Evolutionary conservation across 805 yeast species (phyloP).

Genomic region (Torulaspora gathmanii): DNA sequence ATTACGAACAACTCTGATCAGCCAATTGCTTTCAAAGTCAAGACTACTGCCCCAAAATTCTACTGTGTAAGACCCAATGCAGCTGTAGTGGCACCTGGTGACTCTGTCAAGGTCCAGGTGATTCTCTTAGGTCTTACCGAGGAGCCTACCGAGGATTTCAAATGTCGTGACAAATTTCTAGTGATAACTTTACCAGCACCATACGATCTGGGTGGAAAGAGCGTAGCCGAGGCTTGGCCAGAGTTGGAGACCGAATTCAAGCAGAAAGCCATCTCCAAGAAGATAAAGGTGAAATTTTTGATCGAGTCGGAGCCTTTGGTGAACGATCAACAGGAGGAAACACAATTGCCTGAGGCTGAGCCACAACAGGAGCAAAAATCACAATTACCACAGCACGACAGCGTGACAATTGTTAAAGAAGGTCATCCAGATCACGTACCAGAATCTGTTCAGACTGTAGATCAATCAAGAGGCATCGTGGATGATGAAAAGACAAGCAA

Average conservation of each 20-base stretch:
- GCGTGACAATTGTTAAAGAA: slow-evolving; percentile 6
- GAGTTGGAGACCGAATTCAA: slow-evolving; percentile 57
- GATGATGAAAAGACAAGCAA: slow-evolving; percentile 5
- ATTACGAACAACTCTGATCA: slow-evolving; percentile 54
- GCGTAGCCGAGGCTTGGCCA: slow-evolving; percentile 73
- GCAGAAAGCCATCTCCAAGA: slow-evolving; percentile 54
- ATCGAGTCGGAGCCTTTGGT: slow-evolving; percentile 19
- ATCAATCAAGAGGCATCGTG: slow-evolving; percentile 7
- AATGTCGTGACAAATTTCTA: slow-evolving; percentile 88
- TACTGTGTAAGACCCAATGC: slow-evolving; percentile 97
- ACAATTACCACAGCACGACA: slow-evolving; percentile 3
- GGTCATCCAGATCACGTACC: slow-evolving; percentile 20
- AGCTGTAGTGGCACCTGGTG: slow-evolving; percentile 70
- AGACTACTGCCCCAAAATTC: slow-evolving; percentile 95
- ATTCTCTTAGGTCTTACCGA: slow-evolving; percentile 78
- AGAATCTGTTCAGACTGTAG: slow-evolving; percentile 19
- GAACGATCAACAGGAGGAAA: slow-evolving; percentile 17
- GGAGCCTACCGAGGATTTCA: slow-evolving; percentile 67
- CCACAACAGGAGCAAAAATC: slow-evolving; percentile 25
- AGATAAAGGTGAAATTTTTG: slow-evolving; percentile 58
- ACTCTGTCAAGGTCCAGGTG: slow-evolving; percentile 65
- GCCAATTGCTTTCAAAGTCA: slow-evolving; percentile 85
- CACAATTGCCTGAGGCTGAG: neutral
- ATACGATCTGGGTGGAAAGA: slow-evolving; percentile 47
- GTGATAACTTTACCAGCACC: slow-evolving; percentile 81